Evolutionary conservation across 768 basidiomycete genomes (phyloP).

Genomic region (Psilocybe cubensis): DNA sequence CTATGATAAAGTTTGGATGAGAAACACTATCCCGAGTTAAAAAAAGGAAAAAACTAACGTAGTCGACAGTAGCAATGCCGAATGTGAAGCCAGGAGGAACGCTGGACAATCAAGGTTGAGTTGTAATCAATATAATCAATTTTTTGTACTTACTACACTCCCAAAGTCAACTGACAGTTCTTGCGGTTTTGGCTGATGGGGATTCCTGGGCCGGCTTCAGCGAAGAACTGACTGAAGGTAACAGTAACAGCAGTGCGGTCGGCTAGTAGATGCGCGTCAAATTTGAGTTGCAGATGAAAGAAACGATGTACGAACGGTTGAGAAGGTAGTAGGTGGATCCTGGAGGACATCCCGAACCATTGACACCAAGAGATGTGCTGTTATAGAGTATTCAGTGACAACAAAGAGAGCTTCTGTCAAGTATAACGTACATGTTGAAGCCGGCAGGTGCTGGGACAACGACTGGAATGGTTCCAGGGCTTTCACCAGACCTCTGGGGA

Average conservation of each 20-base stretch:
- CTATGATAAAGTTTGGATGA: conserved; percentile 7
- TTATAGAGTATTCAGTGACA: neutral
- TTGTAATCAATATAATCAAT: neutral
- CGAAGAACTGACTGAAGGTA: conserved; percentile 26
- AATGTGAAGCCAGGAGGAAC: conserved; percentile 28
- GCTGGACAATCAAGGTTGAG: neutral
- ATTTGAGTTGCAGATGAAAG: neutral
- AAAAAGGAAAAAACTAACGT: conserved; percentile 12
- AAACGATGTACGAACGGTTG: conserved; percentile 6
- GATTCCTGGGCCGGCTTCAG: conserved; percentile 27
- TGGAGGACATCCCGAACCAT: conserved; percentile 28
- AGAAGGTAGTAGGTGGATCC: conserved; percentile 25
- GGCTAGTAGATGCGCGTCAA: neutral
- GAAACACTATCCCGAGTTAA: neutral
- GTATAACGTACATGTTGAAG: neutral
- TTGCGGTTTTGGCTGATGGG: conserved; percentile 25
- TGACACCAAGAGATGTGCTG: conserved; percentile 26
- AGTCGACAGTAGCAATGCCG: conserved; percentile 27
- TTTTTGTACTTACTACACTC: conserved; percentile 19
- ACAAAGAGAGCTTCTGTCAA: neutral
- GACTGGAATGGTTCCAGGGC: neutral
- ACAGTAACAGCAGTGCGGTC: conserved; percentile 25
- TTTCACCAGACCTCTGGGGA: conserved; percentile 4
- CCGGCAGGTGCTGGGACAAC: neutral
- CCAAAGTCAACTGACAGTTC: conserved; percentile 27